These are phyloP conservation scores for Bisporella sp. DNA, from an alignment of 2,329 filamentous ascomycete species.

Conservation along the genomic window DNA sequence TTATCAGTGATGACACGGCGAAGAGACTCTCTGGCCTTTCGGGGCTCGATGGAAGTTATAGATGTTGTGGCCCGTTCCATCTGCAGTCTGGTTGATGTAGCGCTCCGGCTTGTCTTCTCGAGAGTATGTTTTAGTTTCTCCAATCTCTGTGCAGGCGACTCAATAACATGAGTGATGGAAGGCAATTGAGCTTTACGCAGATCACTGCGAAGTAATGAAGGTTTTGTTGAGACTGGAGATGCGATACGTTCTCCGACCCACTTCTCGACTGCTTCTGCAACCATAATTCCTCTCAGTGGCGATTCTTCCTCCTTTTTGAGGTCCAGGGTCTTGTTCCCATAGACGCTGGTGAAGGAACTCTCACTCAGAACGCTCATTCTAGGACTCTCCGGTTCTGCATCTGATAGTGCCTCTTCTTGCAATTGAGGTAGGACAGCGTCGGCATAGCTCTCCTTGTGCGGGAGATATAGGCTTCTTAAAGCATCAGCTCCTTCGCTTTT, in stretches of 20 bases:
- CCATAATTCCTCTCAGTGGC: constrained; percentile 11
- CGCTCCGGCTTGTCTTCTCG: constrained; percentile 16
- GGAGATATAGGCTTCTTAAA: constrained; percentile 49
- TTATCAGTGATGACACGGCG: constrained; percentile 16
- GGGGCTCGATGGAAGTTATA: constrained; percentile 6
- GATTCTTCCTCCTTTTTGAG: no score
- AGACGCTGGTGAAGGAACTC: constrained; percentile 60
- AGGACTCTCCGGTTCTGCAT: constrained; percentile 43
- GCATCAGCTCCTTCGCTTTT: constrained; percentile 52
- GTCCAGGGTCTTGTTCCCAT: constrained; percentile 38
- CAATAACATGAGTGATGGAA: constrained; percentile 40
- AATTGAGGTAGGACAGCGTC: constrained; percentile 42
- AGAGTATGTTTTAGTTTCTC: constrained; percentile 34
- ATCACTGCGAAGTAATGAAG: constrained; percentile 4
- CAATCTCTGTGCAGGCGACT: constrained; percentile 44
- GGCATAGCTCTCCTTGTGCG: constrained; percentile 33
- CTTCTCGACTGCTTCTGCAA: constrained; percentile 18
- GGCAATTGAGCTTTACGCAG: constrained; percentile 31
- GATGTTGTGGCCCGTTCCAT: background rate
- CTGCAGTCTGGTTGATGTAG: constrained; percentile 3
- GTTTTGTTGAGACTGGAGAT: constrained; percentile 6
- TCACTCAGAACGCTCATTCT: constrained; percentile 59
- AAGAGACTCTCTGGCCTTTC: constrained; percentile 7
- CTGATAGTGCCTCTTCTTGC: constrained; percentile 29
- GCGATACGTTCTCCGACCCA: constrained; percentile 25